Base-by-base conservation (phyloP, 2,329 filamentous ascomycete genomes). In the Fusarium sp. region DNA sequence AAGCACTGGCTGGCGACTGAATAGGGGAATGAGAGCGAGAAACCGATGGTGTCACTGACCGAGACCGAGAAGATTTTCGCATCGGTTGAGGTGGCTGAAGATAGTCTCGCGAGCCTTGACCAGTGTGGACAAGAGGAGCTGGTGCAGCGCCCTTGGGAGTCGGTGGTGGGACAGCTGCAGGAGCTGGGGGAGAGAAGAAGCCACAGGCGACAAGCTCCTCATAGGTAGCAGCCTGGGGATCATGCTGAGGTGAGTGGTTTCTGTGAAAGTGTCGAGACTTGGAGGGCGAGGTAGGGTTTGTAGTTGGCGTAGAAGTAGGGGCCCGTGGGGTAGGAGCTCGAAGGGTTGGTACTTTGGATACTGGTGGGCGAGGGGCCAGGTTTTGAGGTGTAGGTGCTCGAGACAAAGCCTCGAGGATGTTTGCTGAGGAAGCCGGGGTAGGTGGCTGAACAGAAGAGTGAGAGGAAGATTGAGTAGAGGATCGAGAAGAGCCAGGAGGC, bases 1-100 rank as follows among this genome's bases (percentile, higher is more conserved):
- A 83, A 35, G 71, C 78, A 65, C 82, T 83, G 20, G 77, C 76
- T 25, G 81, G 81, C n/a, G 82, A 82, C 57, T 74, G 79, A n/a
- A 80, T 70, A 40, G 76, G 76, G 57, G 75, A 77, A 25, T 70
- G 40, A 8, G 68, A 66, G 52, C 69, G 72, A 30, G 74, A 77
- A 40, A 64, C 45, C 8, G 71, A 71, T 7, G 79, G 76, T 14
- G 78, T 76, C 40, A 54, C 69, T 54, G 76, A 65, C 43, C 71
- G 68, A 61, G 76, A 70, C 7, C 43, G 43, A 27, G 43, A 47
- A 22, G 43, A 47, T 79, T 67, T 27, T 79, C 78, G 47, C 15
- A 25, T 79, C 12, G 79, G 77, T 12, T 72, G 71, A 40, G 72
- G 76, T 25, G 65, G 71, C 8, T 71, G 69, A 20, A 74, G 73